phyloP scores from a whole-genome alignment of 2,329 filamentous ascomycete species.

The Neofusicoccum kwambonambiense region DNA sequence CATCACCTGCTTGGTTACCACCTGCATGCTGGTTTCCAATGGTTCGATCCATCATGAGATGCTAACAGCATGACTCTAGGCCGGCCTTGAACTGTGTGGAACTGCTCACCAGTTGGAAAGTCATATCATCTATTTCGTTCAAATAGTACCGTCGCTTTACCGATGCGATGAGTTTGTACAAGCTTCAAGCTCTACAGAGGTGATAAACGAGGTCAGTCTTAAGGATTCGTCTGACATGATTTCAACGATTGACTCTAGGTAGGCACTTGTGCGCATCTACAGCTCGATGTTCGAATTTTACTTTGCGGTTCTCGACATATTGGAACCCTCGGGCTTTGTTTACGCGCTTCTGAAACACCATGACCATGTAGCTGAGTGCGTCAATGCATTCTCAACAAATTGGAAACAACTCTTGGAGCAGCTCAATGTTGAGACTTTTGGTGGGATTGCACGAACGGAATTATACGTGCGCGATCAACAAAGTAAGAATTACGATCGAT shows the following conservation, averaged over 20 bases:
- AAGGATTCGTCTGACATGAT: background rate
- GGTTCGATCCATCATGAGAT: too few relatives aligned
- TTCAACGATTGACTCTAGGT: background rate
- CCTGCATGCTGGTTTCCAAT: too few relatives aligned
- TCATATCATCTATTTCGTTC: background rate
- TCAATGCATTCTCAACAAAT: background rate
- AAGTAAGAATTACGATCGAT: background rate
- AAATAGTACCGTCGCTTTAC: background rate
- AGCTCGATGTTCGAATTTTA: background rate
- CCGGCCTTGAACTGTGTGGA: background rate
- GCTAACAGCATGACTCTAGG: background rate
- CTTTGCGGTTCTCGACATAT: background rate
- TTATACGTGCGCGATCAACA: background rate
- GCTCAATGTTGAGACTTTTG: background rate
- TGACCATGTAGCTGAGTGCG: background rate
- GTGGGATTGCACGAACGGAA: background rate
- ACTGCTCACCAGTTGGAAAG: background rate
- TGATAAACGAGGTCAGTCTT: background rate
- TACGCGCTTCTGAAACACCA: background rate
- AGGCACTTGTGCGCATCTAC: background rate
- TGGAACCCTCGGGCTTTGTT: background rate
- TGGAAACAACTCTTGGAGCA: background rate
- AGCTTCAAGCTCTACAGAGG: background rate
- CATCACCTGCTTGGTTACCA: too few relatives aligned
- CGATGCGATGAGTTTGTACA: background rate